Evolutionary conservation across 441 rosid genomes (phyloP).

Genomic region (Erodium trifolium): DNA sequence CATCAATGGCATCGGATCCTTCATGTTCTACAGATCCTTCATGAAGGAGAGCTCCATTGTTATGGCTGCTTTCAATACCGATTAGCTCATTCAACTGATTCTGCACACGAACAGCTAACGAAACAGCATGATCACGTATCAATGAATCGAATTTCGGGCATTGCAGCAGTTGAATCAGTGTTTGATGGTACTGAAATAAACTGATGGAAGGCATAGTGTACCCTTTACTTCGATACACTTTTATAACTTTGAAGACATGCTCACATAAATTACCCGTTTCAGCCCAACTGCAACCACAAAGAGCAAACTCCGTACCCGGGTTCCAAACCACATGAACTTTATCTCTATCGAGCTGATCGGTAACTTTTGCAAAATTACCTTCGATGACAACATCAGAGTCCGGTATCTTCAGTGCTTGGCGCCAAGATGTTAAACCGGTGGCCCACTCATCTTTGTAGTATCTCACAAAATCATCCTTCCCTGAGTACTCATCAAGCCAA

Average conservation of each 20-base stretch:
- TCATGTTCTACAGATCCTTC: no score
- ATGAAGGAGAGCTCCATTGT: no score
- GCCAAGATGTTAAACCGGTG: constrained; percentile 32
- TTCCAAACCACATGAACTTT: constrained; percentile 34
- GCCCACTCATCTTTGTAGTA: constrained; percentile 25
- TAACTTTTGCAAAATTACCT: constrained; percentile 38
- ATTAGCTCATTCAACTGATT: constrained; percentile 40
- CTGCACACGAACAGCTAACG: constrained; percentile 52
- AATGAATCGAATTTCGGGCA: constrained; percentile 40
- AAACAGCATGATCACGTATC: constrained; percentile 43
- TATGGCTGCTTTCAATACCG: background rate
- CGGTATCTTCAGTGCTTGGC: constrained; percentile 35
- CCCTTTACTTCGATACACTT: constrained; percentile 36
- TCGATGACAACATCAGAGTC: constrained; percentile 28
- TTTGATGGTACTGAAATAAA: constrained; percentile 33
- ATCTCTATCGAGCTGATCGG: constrained; percentile 36
- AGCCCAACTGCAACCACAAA: constrained; percentile 44
- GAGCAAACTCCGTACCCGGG: constrained; percentile 54
- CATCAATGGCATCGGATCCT: no score
- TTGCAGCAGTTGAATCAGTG: constrained; percentile 40
- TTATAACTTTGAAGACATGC: constrained; percentile 47
- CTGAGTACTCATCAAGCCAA: constrained; percentile 42
- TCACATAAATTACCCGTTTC: constrained; percentile 42
- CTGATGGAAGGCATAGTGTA: constrained; percentile 38
- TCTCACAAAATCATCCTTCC: constrained; percentile 33